These are phyloP conservation scores for Danielozyma ontarioensis DNA, from an alignment of 805 yeast genomes.

Conservation along the genomic window DNA sequence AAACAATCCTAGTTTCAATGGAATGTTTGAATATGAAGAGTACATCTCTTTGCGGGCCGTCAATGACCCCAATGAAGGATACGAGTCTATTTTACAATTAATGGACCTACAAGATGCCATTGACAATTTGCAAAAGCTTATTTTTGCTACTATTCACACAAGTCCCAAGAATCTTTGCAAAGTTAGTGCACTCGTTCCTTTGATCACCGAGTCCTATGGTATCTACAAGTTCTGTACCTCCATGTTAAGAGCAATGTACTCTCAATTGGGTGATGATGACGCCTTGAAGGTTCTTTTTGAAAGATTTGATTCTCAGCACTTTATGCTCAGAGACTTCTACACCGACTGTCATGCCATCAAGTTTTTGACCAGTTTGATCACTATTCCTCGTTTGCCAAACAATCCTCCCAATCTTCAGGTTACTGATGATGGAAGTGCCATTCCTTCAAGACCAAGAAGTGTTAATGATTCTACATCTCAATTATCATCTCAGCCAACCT, in stretches of 20 bases:
- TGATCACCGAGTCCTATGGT: conserved; percentile 88
- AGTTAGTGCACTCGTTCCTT: conserved; percentile 81
- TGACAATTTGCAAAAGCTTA: conserved; percentile 69
- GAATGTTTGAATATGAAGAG: conserved; percentile 94
- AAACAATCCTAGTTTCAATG: conserved; percentile 84
- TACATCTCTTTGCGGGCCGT: conserved; percentile 83
- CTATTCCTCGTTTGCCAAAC: conserved; percentile 63
- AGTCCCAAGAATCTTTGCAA: conserved; percentile 66
- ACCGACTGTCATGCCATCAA: conserved; percentile 85
- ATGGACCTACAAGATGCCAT: conserved; percentile 82
- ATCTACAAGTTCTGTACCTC: conserved; percentile 84
- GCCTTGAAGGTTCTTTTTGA: conserved; percentile 71
- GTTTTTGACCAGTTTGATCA: conserved; percentile 73
- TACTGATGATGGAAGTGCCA: conserved; percentile 38
- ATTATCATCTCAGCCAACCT: conserved; percentile 44
- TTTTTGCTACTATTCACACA: conserved; percentile 66
- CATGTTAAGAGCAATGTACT: conserved; percentile 85
- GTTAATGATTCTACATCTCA: conserved; percentile 24
- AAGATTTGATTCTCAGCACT: conserved; percentile 69
- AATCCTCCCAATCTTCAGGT: conserved; percentile 56
- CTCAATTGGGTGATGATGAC: conserved; percentile 66
- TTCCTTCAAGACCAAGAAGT: conserved; percentile 27
- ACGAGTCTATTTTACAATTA: conserved; percentile 79
- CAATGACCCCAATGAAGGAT: conserved; percentile 93
- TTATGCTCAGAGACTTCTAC: conserved; percentile 71